A percentile compares a stretch with the other conserved stretches of the same genome.
phyloP scores from a whole-genome alignment of 345 rosid species.

The Salix udensis region DNA sequence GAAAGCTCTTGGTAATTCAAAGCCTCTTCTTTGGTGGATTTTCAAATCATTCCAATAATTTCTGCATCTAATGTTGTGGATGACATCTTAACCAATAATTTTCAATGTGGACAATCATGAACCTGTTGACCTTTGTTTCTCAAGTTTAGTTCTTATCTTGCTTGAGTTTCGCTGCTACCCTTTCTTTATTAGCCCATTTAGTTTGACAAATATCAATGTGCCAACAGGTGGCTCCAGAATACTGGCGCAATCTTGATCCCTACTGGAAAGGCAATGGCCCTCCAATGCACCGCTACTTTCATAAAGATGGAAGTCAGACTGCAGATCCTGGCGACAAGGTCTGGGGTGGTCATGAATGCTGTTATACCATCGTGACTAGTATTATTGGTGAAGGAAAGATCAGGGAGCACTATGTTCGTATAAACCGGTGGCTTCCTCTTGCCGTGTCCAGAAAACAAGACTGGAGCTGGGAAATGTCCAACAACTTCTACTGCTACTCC shows the following conservation, averaged over 20 bases:
- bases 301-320: slow-evolving; percentile 57
- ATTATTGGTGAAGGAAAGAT: slow-evolving; percentile 39
- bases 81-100: neutral
- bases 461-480: slow-evolving; percentile 71
- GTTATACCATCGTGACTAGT: slow-evolving; percentile 44
- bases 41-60: neutral
- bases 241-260: slow-evolving; percentile 60
- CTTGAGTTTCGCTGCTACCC: neutral
- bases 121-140: neutral
- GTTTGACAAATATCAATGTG: slow-evolving; percentile 1
- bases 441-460: slow-evolving; percentile 45
- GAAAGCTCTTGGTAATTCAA: neutral
- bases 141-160: neutral
- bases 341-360: slow-evolving; percentile 70
- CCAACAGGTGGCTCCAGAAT: slow-evolving; percentile 48
- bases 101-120: neutral
- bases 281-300: slow-evolving; percentile 54
- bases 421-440: slow-evolving; percentile 54
- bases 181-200: neutral
- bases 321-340: slow-evolving; percentile 55
- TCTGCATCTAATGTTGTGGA: neutral
- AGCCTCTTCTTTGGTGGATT: neutral
- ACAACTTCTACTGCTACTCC: slow-evolving; percentile 41
- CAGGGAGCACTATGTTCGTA: slow-evolving; percentile 55
- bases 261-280: slow-evolving; percentile 50